These are phyloP conservation scores for Nigrospora oryzae DNA, from an alignment of 2,329 filamentous ascomycete species.

Conservation along the genomic window DNA sequence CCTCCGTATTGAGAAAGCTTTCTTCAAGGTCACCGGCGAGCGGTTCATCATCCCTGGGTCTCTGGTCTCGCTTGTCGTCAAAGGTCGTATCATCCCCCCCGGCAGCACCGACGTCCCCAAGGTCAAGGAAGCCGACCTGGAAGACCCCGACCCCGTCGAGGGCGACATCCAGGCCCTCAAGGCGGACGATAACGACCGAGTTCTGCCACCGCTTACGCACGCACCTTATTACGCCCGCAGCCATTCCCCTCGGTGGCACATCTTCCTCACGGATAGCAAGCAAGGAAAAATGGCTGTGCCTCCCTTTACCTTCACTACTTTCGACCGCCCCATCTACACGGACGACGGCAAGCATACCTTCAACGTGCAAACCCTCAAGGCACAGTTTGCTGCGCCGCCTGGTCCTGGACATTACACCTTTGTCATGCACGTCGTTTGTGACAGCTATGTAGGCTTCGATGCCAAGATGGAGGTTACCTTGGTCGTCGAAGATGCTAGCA, in stretches of 20 bases:
- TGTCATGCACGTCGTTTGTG: conserved; percentile 86
- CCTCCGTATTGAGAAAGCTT: conserved; percentile 80
- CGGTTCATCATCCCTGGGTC: conserved; percentile 86
- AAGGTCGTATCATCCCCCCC: conserved; percentile 87
- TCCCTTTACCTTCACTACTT: conserved; percentile 88
- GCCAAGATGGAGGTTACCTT: conserved; percentile 85
- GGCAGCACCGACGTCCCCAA: conserved; percentile 67
- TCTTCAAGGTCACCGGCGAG: conserved; percentile 98
- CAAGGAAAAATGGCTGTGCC: conserved; percentile 94
- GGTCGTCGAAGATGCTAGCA: conserved; percentile 79
- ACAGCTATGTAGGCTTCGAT: conserved; percentile 93
- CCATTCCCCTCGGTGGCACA: conserved; percentile 83
- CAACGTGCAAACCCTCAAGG: conserved; percentile 92
- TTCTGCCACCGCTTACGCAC: conserved; percentile 78
- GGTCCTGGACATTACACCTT: conserved; percentile 92
- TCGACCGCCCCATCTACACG: conserved; percentile 82
- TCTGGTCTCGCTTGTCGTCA: conserved; percentile 88
- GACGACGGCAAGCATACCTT: conserved; percentile 80
- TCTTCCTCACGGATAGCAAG: conserved; percentile 90
- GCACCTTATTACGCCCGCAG: conserved; percentile 88
- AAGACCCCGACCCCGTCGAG: conserved; percentile 88
- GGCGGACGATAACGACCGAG: conserved; percentile 48
- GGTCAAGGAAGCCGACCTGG: conserved; percentile 70
- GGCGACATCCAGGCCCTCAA: conserved; percentile 70
- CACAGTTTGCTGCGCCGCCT: conserved; percentile 91